Evolutionary conservation across 495 filamentous ascomycete species (phyloP).

Genomic region (Aspergillus bridgeri): DNA sequence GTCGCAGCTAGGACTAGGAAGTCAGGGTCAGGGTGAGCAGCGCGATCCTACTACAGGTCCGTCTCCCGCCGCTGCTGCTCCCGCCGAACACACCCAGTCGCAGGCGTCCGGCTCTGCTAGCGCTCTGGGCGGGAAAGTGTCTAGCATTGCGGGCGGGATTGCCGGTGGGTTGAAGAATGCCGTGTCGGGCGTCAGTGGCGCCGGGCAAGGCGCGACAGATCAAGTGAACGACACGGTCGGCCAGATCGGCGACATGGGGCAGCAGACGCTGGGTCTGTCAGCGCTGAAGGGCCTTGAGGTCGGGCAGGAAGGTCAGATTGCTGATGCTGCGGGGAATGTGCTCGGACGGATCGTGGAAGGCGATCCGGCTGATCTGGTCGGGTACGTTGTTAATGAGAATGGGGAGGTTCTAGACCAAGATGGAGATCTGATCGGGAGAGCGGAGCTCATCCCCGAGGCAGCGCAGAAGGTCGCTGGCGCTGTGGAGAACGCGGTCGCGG

Average conservation of each 20-base stretch:
- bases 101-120: conserved; percentile 31
- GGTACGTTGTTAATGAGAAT: conserved; percentile 51
- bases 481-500: conserved; percentile 14
- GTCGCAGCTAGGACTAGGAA: background rate
- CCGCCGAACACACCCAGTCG: conserved; percentile 23
- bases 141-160: conserved; percentile 18
- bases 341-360: conserved; percentile 41
- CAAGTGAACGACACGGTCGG: conserved; percentile 25
- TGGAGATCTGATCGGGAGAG: conserved; percentile 46
- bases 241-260: background rate
- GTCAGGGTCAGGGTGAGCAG: conserved; percentile 20
- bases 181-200: conserved; percentile 15
- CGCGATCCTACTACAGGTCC: conserved; percentile 17
- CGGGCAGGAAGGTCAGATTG: conserved; percentile 38
- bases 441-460: conserved; percentile 35
- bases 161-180: conserved; percentile 25
- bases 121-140: conserved; percentile 16
- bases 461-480: conserved; percentile 28
- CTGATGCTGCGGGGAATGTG: conserved; percentile 37
- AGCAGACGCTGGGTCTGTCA: conserved; percentile 52
- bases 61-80: conserved; percentile 24
- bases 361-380: conserved; percentile 41
- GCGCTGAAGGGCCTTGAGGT: conserved; percentile 66
- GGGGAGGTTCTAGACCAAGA: conserved; percentile 51
- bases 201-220: conserved; percentile 18